Evolutionary conservation across 2,329 filamentous ascomycete genomes (phyloP).

Genomic region (Aspergillus sp.): DNA sequence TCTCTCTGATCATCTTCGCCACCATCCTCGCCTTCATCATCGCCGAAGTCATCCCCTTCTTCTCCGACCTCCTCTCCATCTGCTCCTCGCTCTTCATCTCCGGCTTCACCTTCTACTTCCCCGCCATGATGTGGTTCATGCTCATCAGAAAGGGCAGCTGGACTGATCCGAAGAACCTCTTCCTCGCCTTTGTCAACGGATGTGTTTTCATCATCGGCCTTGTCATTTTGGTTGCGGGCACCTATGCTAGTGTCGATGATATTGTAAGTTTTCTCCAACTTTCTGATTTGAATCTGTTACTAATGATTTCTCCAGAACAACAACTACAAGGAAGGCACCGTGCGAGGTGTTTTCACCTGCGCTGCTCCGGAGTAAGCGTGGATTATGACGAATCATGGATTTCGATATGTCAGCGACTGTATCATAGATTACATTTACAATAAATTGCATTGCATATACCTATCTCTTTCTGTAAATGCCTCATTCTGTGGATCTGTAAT

Average conservation of each 20-base stretch:
- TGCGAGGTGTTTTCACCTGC: conserved; percentile 69
- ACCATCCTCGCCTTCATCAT: conserved; percentile 83
- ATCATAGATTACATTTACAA: too few species aligned
- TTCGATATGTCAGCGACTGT: too few species aligned
- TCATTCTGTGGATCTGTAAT: too few species aligned
- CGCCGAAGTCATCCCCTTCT: conserved; percentile 77
- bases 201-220: conserved; percentile 66
- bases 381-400: too few species aligned
- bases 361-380: conserved; percentile 19
- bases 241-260: conserved; percentile 57
- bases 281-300: not conserved
- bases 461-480: too few species aligned
- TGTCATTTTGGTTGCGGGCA: conserved; percentile 71
- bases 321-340: conserved; percentile 58
- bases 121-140: conserved; percentile 41
- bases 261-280: conserved; percentile 22
- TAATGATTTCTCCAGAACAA: conserved; percentile 43
- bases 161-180: conserved; percentile 40
- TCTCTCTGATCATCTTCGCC: conserved; percentile 38
- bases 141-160: conserved; percentile 23
- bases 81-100: conserved; percentile 69
- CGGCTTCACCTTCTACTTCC: conserved; percentile 77
- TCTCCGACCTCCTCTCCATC: conserved; percentile 48
- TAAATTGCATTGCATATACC: too few species aligned
- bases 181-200: conserved; percentile 59